A percentile compares a stretch with the other conserved stretches of the same genome.
Evolutionary conservation across 805 yeast species (phyloP).

Genomic region (Pichia rugopelliculosa): DNA sequence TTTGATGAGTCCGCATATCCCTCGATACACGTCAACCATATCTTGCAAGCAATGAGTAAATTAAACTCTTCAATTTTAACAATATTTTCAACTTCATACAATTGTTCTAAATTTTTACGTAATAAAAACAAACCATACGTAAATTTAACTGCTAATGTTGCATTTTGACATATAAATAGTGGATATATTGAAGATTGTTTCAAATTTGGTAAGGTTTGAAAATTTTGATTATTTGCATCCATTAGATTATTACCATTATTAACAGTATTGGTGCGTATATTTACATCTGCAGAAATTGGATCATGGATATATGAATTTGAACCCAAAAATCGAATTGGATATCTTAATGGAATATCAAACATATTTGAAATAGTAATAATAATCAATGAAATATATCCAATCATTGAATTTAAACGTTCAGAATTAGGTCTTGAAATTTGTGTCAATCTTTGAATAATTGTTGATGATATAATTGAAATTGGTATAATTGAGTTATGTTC

Average conservation of each 20-base stretch:
- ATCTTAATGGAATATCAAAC: conserved; percentile 38
- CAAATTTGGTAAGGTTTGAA: conserved; percentile 11
- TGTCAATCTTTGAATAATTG: conserved; percentile 11
- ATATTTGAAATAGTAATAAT: conserved; percentile 34
- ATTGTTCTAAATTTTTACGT: conserved; percentile 41
- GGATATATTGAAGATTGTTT: conserved; percentile 34
- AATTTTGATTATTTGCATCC: conserved; percentile 5
- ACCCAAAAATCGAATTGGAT: conserved; percentile 42
- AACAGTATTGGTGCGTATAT: too few relatives aligned
- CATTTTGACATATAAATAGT: conserved; percentile 40
- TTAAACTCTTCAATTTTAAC: conserved; percentile 26
- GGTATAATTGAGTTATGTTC: neutral
- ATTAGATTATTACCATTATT: neutral
- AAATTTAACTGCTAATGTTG: conserved; percentile 31
- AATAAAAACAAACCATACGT: conserved; percentile 43
- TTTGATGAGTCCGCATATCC: conserved; percentile 5
- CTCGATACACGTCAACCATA: conserved; percentile 26
- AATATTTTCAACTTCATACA: conserved; percentile 27
- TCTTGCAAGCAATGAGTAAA: conserved; percentile 28
- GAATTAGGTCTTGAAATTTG: conserved; percentile 28
- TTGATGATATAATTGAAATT: neutral
- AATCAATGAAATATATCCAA: conserved; percentile 40
- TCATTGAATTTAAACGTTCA: conserved; percentile 38
- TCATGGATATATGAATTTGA: conserved; percentile 42
- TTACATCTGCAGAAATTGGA: conserved; percentile 31